Base-by-base conservation (phyloP, 106 monocot species). In the Apostasia shenzhenica region DNA sequence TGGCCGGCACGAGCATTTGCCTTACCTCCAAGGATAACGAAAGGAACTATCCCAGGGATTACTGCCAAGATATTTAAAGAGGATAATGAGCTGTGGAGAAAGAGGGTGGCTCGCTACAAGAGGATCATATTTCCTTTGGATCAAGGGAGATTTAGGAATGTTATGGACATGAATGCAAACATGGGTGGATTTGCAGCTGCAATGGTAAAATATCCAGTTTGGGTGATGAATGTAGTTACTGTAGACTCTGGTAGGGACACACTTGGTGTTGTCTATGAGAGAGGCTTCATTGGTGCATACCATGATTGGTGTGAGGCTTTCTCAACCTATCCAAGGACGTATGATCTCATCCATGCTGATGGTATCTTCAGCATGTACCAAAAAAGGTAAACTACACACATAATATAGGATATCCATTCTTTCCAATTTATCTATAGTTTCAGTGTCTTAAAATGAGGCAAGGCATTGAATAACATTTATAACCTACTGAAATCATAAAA, bases 241-340 rank as follows among this genome's bases (percentile, higher is more conserved):
- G 40, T 68, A 8, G 59, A 66, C 41, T 79, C 73, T 8, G 73
- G 62, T n/a, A 14, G 12, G 14, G 61, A 73, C 39, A 79, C 73
- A 10, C 73, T 79, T 4, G 73, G 73, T 26, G 68, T 69, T 39
- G 68, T 79, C 3, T 79, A 79, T 42, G 68, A 73, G 48, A 43
- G 73, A 5, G 68, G 79, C 4, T 73, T 79, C 12, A 79, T 73
- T 41, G 79, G 73, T 12, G 68, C 64, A 1, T 69, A 73, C 54
- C 73, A 78, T 48, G 78, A 78, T 39, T 78, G 78, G 78, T 67
- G 78, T 67, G 77, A 77, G 14, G 77, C 77, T 48, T 77, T 77
- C 66, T 77, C 77, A 3, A 77, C 77, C 4, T 77, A 78, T 60
- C 78, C 78, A 0, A 72, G 78, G 58, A 72, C 72, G 50, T 78